Evolutionary conservation across 306 rosid species (phyloP).

Genomic region (Abrus precatorius): DNA sequence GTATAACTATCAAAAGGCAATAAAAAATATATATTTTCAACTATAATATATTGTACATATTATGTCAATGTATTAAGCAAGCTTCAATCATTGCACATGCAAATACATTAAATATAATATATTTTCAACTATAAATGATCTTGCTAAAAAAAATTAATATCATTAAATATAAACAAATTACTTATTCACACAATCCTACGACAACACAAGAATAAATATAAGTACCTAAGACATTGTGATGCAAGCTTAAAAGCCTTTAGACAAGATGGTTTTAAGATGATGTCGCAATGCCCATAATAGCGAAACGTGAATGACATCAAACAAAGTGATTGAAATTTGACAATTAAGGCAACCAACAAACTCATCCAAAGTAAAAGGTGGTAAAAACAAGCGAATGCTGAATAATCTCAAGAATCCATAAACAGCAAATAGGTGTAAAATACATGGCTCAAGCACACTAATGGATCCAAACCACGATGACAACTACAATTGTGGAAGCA

Average conservation of each 20-base stretch:
- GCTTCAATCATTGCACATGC: constrained; percentile 86
- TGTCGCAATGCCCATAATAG: constrained; percentile 73
- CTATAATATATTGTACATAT: constrained; percentile 52
- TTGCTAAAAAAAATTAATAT: constrained; percentile 2
- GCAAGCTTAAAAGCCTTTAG: constrained; percentile 77
- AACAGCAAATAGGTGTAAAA: constrained; percentile 77
- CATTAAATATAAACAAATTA: constrained; percentile 9
- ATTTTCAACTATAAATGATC: neutral
- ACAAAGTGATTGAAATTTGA: constrained; percentile 60
- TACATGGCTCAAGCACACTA: constrained; percentile 81
- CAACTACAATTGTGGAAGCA: constrained; percentile 65
- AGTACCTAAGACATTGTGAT: constrained; percentile 79
- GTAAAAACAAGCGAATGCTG: constrained; percentile 70
- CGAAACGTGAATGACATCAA: constrained; percentile 83
- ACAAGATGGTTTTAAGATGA: constrained; percentile 71
- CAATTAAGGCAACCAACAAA: constrained; percentile 89
- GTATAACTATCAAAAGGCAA: too few species aligned
- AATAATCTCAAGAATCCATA: constrained; percentile 87
- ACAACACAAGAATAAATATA: neutral
- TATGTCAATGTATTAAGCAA: constrained; percentile 89
- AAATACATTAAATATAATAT: constrained; percentile 30
- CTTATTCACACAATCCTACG: constrained; percentile 18
- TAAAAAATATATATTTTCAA: too few species aligned
- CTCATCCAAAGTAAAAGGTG: constrained; percentile 87
- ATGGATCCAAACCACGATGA: constrained; percentile 80